Conservation (phyloP, 1,284 basidiomycete species). For the Fomitopsis pinicola region DNA sequence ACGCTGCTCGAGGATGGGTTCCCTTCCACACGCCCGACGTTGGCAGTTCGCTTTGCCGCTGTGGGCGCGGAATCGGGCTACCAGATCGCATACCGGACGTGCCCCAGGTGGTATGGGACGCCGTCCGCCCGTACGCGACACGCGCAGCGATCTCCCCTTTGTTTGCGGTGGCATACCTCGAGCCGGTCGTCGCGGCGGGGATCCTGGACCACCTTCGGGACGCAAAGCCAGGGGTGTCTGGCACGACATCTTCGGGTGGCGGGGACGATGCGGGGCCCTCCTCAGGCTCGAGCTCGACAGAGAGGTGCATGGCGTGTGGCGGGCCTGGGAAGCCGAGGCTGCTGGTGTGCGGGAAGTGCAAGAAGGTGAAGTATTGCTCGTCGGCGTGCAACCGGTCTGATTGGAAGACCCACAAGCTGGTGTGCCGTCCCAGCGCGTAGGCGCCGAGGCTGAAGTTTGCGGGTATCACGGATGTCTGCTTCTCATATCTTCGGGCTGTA, state of each 20-base stretch:
- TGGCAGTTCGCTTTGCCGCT: conserved; percentile 41
- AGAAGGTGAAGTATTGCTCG: neutral
- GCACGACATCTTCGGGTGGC: no score
- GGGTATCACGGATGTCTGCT: neutral
- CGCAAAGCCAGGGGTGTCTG: no score
- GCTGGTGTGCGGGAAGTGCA: neutral
- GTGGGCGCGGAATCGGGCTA: conserved; percentile 36
- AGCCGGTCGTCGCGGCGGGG: conserved; percentile 21
- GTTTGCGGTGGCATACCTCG: conserved; percentile 42
- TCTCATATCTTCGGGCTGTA: neutral
- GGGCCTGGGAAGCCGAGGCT: neutral
- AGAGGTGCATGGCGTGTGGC: neutral
- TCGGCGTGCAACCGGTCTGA: neutral
- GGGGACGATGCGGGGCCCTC: no score
- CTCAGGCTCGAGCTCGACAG: no score
- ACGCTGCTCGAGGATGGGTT: conserved; percentile 25
- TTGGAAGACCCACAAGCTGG: neutral
- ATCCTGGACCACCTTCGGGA: no score
- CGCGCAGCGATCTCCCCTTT: conserved; percentile 44
- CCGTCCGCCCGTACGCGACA: conserved; percentile 36
- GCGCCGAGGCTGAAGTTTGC: neutral
- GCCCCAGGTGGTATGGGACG: conserved; percentile 27
- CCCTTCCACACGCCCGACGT: conserved; percentile 31
- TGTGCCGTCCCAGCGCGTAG: neutral
- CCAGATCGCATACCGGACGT: conserved; percentile 29